These are phyloP conservation scores for Pyrenophora teres DNA, from an alignment of 2,329 filamentous ascomycete species.

Conservation along the genomic window DNA sequence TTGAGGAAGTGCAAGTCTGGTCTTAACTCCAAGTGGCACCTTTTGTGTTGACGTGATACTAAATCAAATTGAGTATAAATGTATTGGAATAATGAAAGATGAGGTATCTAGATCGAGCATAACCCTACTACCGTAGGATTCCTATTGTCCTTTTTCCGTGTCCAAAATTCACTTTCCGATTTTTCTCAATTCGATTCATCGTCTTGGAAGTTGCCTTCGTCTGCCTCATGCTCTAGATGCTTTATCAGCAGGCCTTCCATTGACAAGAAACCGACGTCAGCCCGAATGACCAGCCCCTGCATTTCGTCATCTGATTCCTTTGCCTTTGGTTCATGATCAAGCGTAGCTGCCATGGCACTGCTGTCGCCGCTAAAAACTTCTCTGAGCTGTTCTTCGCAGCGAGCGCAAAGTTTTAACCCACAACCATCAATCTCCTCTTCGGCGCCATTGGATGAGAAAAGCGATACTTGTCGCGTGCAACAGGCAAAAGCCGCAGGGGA, in stretches of 20 bases:
- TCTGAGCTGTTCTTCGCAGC: conserved; percentile 21
- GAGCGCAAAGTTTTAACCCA: conserved; percentile 31
- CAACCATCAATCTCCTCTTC: conserved; percentile 29
- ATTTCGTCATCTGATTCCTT: conserved; percentile 7
- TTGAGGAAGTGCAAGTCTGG: too few relatives aligned
- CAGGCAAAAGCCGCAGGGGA: conserved; percentile 26
- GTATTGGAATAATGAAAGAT: too few relatives aligned
- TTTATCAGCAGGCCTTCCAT: conserved; percentile 27
- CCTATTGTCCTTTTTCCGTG: too few relatives aligned
- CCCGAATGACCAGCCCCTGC: conserved; percentile 14
- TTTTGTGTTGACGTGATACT: too few relatives aligned
- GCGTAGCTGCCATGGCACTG: conserved; percentile 15
- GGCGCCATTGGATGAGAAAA: not conserved
- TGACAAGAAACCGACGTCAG: conserved; percentile 37
- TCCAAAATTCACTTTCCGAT: too few relatives aligned
- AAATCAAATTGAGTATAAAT: too few relatives aligned
- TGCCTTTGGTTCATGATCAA: conserved; percentile 29
- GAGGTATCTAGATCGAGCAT: too few relatives aligned
- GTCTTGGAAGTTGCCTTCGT: not conserved
- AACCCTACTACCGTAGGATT: too few relatives aligned
- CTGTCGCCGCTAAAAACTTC: conserved; percentile 15
- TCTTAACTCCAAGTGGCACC: too few relatives aligned
- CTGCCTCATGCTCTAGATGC: conserved; percentile 6
- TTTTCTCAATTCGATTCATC: not conserved
- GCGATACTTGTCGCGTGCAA: conserved; percentile 8